Percentiles rank a stretch among this genome's conserved stretches.
Evolutionary conservation across 305 asterid genomes (phyloP).

Genomic region (Salvia sclarea): DNA sequence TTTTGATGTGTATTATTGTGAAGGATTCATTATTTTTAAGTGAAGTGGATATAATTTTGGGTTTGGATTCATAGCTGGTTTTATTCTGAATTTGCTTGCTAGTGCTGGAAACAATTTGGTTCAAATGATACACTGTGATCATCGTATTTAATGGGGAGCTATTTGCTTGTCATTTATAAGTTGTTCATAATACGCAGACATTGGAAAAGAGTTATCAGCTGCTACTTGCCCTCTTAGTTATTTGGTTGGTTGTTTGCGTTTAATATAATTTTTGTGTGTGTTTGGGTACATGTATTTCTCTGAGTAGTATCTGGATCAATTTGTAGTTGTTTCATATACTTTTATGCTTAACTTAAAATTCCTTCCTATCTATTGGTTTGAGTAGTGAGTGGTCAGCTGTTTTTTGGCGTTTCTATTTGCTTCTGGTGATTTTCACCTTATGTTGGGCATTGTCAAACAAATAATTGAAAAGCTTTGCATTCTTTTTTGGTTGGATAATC

Average conservation of each 20-base stretch:
- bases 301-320: neutral
- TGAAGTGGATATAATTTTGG: neutral
- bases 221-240: neutral
- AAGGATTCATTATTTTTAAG: neutral
- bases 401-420: neutral
- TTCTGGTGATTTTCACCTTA: neutral
- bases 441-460: neutral
- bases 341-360: neutral
- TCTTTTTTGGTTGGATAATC: constrained; percentile 8
- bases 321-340: neutral
- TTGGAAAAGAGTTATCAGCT: neutral
- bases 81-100: neutral
- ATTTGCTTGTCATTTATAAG: neutral
- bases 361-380: neutral
- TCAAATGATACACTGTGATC: neutral
- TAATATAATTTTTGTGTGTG: neutral
- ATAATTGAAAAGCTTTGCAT: neutral
- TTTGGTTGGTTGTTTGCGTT: neutral
- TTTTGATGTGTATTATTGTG: neutral
- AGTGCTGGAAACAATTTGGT: neutral
- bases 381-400: neutral
- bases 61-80: neutral
- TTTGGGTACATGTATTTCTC: neutral
- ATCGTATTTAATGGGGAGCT: neutral
- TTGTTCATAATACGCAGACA: neutral